These are phyloP conservation scores for Tuber borchii DNA, from an alignment of 495 filamentous ascomycete genomes.

Conservation along the genomic window DNA sequence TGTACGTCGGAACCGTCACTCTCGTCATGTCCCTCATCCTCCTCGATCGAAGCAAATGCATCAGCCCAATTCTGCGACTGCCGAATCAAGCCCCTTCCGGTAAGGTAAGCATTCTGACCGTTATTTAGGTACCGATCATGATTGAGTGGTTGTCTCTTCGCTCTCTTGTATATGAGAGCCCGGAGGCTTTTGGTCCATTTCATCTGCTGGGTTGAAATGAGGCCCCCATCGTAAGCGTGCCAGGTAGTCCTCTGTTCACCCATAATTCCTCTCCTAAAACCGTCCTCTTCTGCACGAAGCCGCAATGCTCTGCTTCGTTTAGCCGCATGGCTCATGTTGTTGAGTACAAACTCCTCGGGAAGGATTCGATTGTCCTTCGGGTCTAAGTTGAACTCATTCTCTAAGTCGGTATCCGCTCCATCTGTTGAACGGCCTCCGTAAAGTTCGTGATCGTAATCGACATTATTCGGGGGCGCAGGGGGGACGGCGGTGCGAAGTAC, in stretches of 20 bases:
- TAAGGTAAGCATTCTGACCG: conserved; percentile 31
- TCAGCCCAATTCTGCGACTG: conserved; percentile 42
- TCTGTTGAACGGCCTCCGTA: not conserved
- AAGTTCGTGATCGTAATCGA: conserved; percentile 20
- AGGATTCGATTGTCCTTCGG: conserved; percentile 32
- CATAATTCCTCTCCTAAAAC: conserved; percentile 31
- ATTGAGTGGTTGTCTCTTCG: conserved; percentile 30
- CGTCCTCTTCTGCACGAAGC: conserved; percentile 31
- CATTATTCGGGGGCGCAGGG: conserved; percentile 25
- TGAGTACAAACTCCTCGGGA: conserved; percentile 38
- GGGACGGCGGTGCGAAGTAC: conserved; percentile 39
- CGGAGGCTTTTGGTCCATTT: conserved; percentile 43
- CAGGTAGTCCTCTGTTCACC: conserved; percentile 19
- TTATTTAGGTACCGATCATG: conserved; percentile 24
- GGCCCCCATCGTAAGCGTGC: conserved; percentile 41
- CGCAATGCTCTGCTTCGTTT: conserved; percentile 27
- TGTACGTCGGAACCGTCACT: conserved; percentile 7
- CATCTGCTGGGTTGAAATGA: conserved; percentile 40
- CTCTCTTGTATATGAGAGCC: conserved; percentile 37
- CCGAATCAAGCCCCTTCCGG: conserved; percentile 41
- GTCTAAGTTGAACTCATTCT: conserved; percentile 37
- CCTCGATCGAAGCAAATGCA: conserved; percentile 41
- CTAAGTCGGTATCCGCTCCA: conserved; percentile 7
- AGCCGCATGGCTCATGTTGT: conserved; percentile 35
- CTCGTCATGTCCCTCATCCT: conserved; percentile 27